phyloP scores from a whole-genome alignment of 352 stramenopile genomes.

The Globisporangium viniferum region DNA sequence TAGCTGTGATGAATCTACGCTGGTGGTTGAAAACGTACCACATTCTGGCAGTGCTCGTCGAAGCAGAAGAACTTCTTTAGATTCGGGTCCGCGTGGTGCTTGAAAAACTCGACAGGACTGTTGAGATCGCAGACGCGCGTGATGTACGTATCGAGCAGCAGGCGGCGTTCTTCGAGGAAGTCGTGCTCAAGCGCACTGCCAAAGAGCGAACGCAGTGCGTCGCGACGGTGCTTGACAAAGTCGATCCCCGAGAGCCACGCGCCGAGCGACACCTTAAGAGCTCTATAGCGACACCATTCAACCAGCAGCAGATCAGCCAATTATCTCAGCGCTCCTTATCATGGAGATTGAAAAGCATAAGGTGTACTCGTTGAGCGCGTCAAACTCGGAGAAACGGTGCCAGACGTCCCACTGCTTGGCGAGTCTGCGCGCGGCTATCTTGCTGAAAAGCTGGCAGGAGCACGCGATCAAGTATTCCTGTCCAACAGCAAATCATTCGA shows the following conservation, averaged over 20 bases:
- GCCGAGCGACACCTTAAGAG: constrained; percentile 42
- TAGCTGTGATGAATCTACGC: background rate
- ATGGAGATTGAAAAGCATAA: background rate
- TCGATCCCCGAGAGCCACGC: constrained; percentile 40
- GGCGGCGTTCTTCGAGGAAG: constrained; percentile 55
- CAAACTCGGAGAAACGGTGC: constrained; percentile 65
- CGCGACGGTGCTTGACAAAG: constrained; percentile 53
- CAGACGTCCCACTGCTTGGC: constrained; percentile 65
- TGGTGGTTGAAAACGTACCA: constrained; percentile 29
- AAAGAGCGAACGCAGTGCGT: constrained; percentile 45
- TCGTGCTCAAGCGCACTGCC: constrained; percentile 46
- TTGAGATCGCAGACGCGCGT: constrained; percentile 37
- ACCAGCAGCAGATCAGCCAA: background rate
- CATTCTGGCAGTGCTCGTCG: constrained; percentile 54
- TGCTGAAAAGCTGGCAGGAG: constrained; percentile 56
- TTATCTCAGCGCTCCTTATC: background rate
- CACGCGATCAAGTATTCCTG: constrained; percentile 70
- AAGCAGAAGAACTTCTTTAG: constrained; percentile 67
- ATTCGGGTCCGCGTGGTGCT: constrained; percentile 35
- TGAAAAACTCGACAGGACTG: constrained; percentile 56
- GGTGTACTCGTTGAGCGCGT: constrained; percentile 45
- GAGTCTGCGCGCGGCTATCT: constrained; percentile 35
- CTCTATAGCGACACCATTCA: constrained; percentile 19
- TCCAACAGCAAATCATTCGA: background rate
- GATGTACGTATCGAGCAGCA: constrained; percentile 56